Base-by-base conservation (phyloP, 208 protist species). In the Leishmania guyanensis region DNA sequence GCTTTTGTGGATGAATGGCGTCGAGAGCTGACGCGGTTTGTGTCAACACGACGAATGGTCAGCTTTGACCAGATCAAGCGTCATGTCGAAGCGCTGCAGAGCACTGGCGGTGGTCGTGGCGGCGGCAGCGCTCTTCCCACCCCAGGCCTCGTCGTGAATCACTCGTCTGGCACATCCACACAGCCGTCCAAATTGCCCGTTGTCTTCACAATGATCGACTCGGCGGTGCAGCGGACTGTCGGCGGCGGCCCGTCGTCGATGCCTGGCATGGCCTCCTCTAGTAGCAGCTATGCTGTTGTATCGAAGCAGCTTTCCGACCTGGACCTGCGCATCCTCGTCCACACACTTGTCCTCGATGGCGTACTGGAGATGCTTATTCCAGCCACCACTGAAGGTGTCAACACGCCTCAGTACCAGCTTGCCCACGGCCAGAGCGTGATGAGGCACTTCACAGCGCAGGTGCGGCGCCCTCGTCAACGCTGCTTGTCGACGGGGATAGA, bases 1-100 rank as follows among this genome's bases (percentile, higher is more conserved):
- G 87, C 83, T 50, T 95, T 93, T 82, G 88, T 97, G 33, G 93
- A 96, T 76, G 90, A 95, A 80, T 86, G 94, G 86, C 87, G 93
- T 10, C 77, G 82, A 0, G 82, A 85, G 65, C 64, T 85, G 33
- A 70, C 46, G 5, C 72, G 82, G 16, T 85, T 77, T 48, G 62
- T 85, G n/a, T 85, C 82, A 10, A 81, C 82, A 6, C 82, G 89
- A 2, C 88, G 88, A 48, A 88, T 94, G 51, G 90, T 96, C 2
- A 76, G 86, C 26, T 90, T 89, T 78, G 92, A 88, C 46, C 86
- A 92, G 77, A 89, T 95, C 29, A 84, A 84, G 73, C 79, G 86
- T 22, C 85, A 90, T 65, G 71, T 92, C 14, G 86, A 91, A 36
- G 89, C 88, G 29, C 56, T 86, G 39, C 83, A 86, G 74, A 81